phyloP scores from a whole-genome alignment of 1,284 basidiomycete genomes.

The Ustilago crameri region DNA sequence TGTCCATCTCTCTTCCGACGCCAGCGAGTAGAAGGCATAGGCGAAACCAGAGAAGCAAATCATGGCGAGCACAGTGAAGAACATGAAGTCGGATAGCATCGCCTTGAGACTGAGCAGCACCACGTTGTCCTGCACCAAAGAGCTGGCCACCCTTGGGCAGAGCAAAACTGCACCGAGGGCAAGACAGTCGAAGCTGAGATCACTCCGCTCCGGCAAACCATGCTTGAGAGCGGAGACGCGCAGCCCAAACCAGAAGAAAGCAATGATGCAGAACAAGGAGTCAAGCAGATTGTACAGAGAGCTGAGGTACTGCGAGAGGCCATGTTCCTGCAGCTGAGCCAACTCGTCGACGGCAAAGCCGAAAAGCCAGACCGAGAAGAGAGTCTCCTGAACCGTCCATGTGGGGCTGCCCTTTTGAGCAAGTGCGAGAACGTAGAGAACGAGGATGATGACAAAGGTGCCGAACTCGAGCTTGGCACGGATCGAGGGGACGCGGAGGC shows the following conservation, averaged over 20 bases:
- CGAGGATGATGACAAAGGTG: slow-evolving; percentile 72
- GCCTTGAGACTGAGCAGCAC: slow-evolving; percentile 72
- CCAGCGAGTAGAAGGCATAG: slow-evolving; percentile 85
- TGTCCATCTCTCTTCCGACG: slow-evolving; percentile 64
- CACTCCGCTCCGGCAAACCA: slow-evolving; percentile 51
- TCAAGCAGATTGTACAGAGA: slow-evolving; percentile 62
- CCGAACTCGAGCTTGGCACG: slow-evolving; percentile 87
- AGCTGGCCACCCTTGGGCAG: slow-evolving; percentile 68
- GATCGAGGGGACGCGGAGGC: slow-evolving; percentile 90
- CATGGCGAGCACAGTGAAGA: slow-evolving; percentile 81
- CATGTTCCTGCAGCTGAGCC: slow-evolving; percentile 93
- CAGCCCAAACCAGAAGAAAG: slow-evolving; percentile 65
- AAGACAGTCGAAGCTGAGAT: slow-evolving; percentile 67
- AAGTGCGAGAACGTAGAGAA: slow-evolving; percentile 66
- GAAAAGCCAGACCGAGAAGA: slow-evolving; percentile 59
- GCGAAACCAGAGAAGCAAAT: slow-evolving; percentile 80
- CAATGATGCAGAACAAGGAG: slow-evolving; percentile 64
- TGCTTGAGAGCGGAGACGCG: slow-evolving; percentile 61
- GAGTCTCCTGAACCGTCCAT: slow-evolving; percentile 53
- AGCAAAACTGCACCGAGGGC: slow-evolving; percentile 66
- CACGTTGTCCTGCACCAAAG: slow-evolving; percentile 68
- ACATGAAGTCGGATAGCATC: slow-evolving; percentile 74
- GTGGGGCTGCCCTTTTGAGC: slow-evolving; percentile 52
- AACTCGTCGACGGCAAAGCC: slow-evolving; percentile 90
- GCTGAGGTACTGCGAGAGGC: slow-evolving; percentile 77